phyloP scores from a whole-genome alignment of 306 rosid species.

The Amphicarpaea edgeworthii region DNA sequence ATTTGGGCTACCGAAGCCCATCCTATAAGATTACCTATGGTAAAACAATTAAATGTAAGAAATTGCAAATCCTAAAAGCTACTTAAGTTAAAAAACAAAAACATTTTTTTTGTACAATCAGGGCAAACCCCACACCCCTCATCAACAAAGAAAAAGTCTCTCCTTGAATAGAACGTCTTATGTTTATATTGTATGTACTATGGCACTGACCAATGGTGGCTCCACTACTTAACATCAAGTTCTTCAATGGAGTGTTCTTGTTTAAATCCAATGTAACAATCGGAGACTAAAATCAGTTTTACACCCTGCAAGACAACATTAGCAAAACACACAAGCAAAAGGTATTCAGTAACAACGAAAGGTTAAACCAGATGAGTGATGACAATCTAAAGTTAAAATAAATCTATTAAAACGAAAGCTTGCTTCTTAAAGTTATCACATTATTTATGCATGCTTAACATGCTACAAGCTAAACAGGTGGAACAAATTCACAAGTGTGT shows the following conservation, averaged over 20 bases:
- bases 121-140: not conserved
- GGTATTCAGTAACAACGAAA: slow-evolving; percentile 27
- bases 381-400: no score
- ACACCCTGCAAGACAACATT: slow-evolving; percentile 61
- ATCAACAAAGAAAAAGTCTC: not conserved
- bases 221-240: slow-evolving; percentile 9
- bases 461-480: not conserved
- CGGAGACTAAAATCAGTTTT: slow-evolving; percentile 81
- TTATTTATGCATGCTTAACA: slow-evolving; percentile 19
- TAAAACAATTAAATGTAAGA: not conserved
- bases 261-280: slow-evolving; percentile 89
- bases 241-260: slow-evolving; percentile 74
- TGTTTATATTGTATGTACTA: not conserved
- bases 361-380: not conserved
- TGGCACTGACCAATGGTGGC: not conserved
- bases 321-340: slow-evolving; percentile 2
- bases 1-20: no score
- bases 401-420: slow-evolving; percentile 30
- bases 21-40: not conserved
- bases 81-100: not conserved
- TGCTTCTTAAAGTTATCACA: slow-evolving; percentile 13
- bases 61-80: slow-evolving; percentile 1
- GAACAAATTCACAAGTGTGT: not conserved
- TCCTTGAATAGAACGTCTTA: not conserved
- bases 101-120: not conserved